Evolutionary conservation across 106 monocot genomes (phyloP), one percentile per base, ranked within the genome.

Genomic region (Xerophyta viscosa): DNA sequence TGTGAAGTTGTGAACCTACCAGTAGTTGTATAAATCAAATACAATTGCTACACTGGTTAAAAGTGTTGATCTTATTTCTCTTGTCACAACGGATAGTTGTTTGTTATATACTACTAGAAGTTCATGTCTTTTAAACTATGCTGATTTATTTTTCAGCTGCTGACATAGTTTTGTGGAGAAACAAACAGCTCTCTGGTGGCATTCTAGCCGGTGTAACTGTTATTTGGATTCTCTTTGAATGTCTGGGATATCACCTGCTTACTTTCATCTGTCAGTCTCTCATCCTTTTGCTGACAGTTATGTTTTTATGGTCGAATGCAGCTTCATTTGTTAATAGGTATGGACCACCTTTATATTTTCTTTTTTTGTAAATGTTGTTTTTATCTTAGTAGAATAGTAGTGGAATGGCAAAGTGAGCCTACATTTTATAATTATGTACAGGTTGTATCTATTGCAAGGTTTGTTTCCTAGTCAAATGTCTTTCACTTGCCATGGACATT

Each of bases 201-300:
- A 87, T 87, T 30, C 44, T 82, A 45, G 75, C 58, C 49, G 57
- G 65, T 60, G 77, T 64, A 10, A 87, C 81, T 27, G 27, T 87
- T 46, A 41, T 82, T 36, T 87, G 87, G 87, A 47, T 87, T 65
- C 69, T 87, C 22, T 82, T 87, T 61, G 87, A 82, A 63, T 82
- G 87, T 56, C 61, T 75, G 46, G 71, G 72, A 14, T 87, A 82
- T 65, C 77, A 81, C 42, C 52, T 81, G 10, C 68, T 87, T 22
- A 74, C 81, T 26, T 65, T 87, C 46, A 22, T 82, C 43, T 78
- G 81, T 41, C 81, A 82, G 61, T 71, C 69, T 41, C 72, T 87
- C 50, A 82, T 87, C 25, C 8, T 71, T 50, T 30, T 54, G 6
- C 52, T 87, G 39, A 54, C 65, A 30, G 41, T 65, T 11, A 62